Percentiles rank a stretch among this genome's conserved stretches.
Evolutionary conservation across 306 rosid species (phyloP).

Genomic region (Cicer pinnatifidum): DNA sequence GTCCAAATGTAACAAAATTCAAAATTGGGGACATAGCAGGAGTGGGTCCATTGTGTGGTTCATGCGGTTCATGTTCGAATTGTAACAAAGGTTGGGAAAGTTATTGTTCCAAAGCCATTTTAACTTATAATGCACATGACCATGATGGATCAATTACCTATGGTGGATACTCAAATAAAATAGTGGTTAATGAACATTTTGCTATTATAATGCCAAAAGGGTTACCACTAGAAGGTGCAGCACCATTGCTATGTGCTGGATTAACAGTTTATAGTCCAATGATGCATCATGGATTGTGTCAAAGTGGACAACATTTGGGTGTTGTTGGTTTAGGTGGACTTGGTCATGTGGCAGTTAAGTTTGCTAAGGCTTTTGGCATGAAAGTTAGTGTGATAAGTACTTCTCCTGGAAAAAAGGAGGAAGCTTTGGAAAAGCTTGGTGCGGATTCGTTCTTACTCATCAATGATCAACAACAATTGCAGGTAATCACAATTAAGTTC

Average conservation of each 20-base stretch:
- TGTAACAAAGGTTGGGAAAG: slow-evolving; percentile 26
- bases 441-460: slow-evolving; percentile 48
- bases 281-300: slow-evolving; percentile 1
- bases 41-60: slow-evolving; percentile 40
- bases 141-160: slow-evolving; percentile 34
- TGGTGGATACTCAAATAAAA: slow-evolving; percentile 23
- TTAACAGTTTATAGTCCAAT: slow-evolving; percentile 19
- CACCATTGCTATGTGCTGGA: slow-evolving; percentile 21
- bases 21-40: slow-evolving; percentile 48
- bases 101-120: slow-evolving; percentile 29
- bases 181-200: slow-evolving; percentile 8
- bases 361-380: slow-evolving; percentile 50
- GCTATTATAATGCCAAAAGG: slow-evolving; percentile 13
- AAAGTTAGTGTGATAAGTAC: slow-evolving; percentile 52
- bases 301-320: slow-evolving; percentile 23
- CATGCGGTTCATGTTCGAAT: slow-evolving; percentile 23
- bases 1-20: slow-evolving; percentile 43
- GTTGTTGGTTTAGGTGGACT: slow-evolving; percentile 18
- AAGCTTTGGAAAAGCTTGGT: slow-evolving; percentile 48
- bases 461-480: slow-evolving; percentile 30
- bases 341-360: slow-evolving; percentile 52
- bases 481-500: slow-evolving; percentile 1
- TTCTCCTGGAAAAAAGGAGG: slow-evolving; percentile 46
- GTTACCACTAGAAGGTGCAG: slow-evolving; percentile 16
- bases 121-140: slow-evolving; percentile 32